phyloP scores from a whole-genome alignment of 805 yeast genomes.

The Isabelozyma rhagii region DNA sequence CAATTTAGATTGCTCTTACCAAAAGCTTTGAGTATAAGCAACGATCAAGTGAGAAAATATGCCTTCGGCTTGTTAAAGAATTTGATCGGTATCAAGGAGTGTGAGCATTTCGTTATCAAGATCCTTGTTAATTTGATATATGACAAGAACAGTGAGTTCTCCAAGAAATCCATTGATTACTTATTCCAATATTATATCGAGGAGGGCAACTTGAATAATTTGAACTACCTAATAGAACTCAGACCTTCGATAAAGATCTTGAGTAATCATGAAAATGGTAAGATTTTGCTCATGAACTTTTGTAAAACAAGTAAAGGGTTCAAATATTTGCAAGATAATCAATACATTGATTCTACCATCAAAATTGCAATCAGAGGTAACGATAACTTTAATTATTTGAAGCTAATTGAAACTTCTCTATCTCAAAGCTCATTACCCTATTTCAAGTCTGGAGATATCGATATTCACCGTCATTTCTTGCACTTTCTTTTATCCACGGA shows the following conservation, averaged over 20 bases:
- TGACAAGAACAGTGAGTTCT: conserved; percentile 47
- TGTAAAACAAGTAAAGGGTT: conserved; percentile 70
- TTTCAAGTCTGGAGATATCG: conserved; percentile 4
- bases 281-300: conserved; percentile 55
- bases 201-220: conserved; percentile 30
- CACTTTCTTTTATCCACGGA: conserved; percentile 76
- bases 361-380: conserved; percentile 55
- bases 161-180: conserved; percentile 14
- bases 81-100: conserved; percentile 31
- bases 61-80: conserved; percentile 54
- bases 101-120: conserved; percentile 48
- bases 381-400: conserved; percentile 45
- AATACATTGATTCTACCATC: conserved; percentile 65
- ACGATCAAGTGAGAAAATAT: conserved; percentile 47
- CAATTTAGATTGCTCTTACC: conserved; percentile 67
- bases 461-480: conserved; percentile 48
- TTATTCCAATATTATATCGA: conserved; percentile 16
- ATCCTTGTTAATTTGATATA: conserved; percentile 65
- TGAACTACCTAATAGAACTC: conserved; percentile 48
- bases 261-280: conserved; percentile 25
- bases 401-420: conserved; percentile 43
- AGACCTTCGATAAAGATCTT: conserved; percentile 51
- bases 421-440: conserved; percentile 20
- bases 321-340: conserved; percentile 53
- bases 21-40: conserved; percentile 59